A percentile compares a stretch with the other conserved stretches of the same genome.
These are phyloP conservation scores for Trichosporon sp. DNA, from an alignment of 1,284 basidiomycete genomes.

Conservation along the genomic window DNA sequence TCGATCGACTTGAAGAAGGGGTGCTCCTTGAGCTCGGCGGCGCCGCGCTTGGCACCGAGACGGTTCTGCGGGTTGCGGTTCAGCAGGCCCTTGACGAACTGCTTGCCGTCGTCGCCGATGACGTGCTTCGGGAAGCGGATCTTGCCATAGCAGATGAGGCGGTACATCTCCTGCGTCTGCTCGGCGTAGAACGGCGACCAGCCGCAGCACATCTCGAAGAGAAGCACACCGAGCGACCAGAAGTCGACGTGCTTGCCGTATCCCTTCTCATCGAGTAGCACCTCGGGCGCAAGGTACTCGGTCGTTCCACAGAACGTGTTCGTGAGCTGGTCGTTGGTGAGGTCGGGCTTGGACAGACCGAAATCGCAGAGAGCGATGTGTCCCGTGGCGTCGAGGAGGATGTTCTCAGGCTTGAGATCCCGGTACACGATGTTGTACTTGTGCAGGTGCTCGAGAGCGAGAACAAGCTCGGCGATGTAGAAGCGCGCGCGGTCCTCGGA, in stretches of 20 bases:
- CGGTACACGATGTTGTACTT: constrained; percentile 97
- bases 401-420: constrained; percentile 96
- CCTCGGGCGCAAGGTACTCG: constrained; percentile 97
- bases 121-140: constrained; percentile 94
- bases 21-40: constrained; percentile 94
- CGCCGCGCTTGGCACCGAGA: constrained; percentile 85
- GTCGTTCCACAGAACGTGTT: constrained; percentile 98
- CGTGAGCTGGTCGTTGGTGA: constrained; percentile 90
- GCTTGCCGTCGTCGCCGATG: constrained; percentile 96
- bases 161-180: constrained; percentile 99
- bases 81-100: constrained; percentile 97
- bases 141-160: constrained; percentile 92
- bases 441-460: constrained; percentile 93
- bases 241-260: constrained; percentile 99
- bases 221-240: constrained; percentile 89
- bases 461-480: constrained; percentile 90
- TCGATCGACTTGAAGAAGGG: constrained; percentile 92
- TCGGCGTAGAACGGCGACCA: constrained; percentile 99
- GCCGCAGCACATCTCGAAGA: constrained; percentile 99
- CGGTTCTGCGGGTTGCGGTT: constrained; percentile 98
- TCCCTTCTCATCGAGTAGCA: constrained; percentile 96
- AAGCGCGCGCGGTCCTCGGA: constrained; percentile 89
- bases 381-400: constrained; percentile 92
- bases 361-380: constrained; percentile 97
- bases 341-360: constrained; percentile 93